These are phyloP conservation scores for Fagus sylvatica DNA, from an alignment of 306 rosid genomes.

Conservation along the genomic window DNA sequence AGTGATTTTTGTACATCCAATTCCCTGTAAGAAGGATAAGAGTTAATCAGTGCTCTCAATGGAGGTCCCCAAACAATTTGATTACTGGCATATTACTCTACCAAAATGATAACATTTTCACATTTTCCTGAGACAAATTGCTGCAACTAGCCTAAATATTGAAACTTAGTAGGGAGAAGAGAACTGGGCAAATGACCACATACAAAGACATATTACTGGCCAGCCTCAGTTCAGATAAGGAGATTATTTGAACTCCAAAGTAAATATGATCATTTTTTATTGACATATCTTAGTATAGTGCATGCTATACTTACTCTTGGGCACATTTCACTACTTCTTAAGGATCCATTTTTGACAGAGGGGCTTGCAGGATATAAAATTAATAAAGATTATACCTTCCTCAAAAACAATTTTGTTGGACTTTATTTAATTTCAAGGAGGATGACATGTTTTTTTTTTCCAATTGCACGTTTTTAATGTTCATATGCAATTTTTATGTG, in stretches of 20 bases:
- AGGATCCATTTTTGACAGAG: neutral
- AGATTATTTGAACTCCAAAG: constrained; percentile 6
- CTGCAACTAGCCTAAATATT: constrained; percentile 12
- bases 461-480: neutral
- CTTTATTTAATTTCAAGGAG: neutral
- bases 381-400: neutral
- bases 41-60: constrained; percentile 26
- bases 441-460: neutral
- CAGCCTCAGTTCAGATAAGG: neutral
- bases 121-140: constrained; percentile 16
- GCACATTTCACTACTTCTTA: neutral
- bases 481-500: neutral
- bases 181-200: neutral
- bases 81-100: neutral
- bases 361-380: neutral
- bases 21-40: constrained; percentile 61
- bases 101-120: neutral
- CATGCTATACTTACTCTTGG: neutral
- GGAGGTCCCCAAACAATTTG: neutral
- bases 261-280: neutral
- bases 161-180: neutral
- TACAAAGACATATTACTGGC: neutral
- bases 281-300: neutral
- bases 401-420: neutral
- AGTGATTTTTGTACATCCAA: constrained; percentile 92